Evolutionary conservation across 306 rosid species (phyloP), one percentile per base, ranked within the genome.

Genomic region (Sechiopsis laciniata): DNA sequence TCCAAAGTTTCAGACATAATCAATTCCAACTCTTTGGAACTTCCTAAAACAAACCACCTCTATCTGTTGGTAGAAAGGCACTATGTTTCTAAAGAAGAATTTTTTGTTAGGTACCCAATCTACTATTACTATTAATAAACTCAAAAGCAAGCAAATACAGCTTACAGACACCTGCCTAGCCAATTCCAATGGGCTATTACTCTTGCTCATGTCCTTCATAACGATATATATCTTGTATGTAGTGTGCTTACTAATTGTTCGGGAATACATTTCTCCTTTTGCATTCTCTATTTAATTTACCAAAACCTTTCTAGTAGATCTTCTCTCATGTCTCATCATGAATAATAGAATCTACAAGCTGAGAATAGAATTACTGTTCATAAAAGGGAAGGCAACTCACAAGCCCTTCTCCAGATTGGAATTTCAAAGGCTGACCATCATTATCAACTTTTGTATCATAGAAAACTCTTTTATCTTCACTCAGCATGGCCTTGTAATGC

Each of bases 361-460:
- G 4, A 74, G 75, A 76, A 8, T 52, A 77, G 16, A 40, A 58
- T 21, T 71, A 55, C 74, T 66, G 59, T 75, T 78, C 46, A 12
- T 16, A 45, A 80, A 73, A 78, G 75, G 69, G 48, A 62, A 76
- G 73, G 71, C 15, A 76, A 89, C 98, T 89, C 87, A 94, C 97
- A 72, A 87, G 89, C 78, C 96, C 97, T 91, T 95, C 99, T 57
- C 99, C 99, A 55, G 99, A 95, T 76, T 87, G 81, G 85, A 95
- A 95, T 79, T 91, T 92, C 83, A 95, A 80, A 48, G 99, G 97
- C 74, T 88, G 92, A 79, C 92, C 95, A 79, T 88, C 76, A 78
- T 89, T 91, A 78, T 91, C 88, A 74, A 84, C 85, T 82, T 89
- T 89, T 51, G 99, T 88, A 80, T 95, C 96, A 71, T 80, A 89